Evolutionary conservation across 129 eudicot genomes (phyloP), one percentile per base, ranked within the genome.

Genomic region (Ambrosia artemisiifolia): DNA sequence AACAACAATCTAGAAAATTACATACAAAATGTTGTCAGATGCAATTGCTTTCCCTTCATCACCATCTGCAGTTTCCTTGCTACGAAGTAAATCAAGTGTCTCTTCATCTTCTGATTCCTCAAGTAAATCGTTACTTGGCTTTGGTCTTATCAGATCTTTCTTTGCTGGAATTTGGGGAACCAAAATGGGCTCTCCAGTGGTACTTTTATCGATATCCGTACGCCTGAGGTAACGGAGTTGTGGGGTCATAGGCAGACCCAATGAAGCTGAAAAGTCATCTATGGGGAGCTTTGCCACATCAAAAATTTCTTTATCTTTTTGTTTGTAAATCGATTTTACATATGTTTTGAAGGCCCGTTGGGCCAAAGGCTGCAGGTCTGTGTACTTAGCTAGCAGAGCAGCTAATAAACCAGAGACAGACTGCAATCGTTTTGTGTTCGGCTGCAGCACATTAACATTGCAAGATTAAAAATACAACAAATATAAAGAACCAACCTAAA

Each of bases 201-300:
- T 68, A 14, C 16, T 75, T 69, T 81, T 79, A 57, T 85, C 88
- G 57, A 73, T 70, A 4, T 33, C 72, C 78, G 85, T 88, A 73
- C 80, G 97, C 36, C 84, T 84, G 13, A 94, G 77, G 77, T 85
- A 86, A 17, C 97, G 92, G 66, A 90, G 80, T 78, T 88, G 86
- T 55, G 99, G 99, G 28, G 99, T 94, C 93, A 88, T 87, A 6
- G 99, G 97, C 74, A 94, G 85, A 73, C 99, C 99, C 77, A 90
- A 67, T 71, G 99, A 94, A 74, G 97, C 99, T 24, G 97, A 76
- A 69, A 69, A 94, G 48, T 88, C 99, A 60, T 90, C 97, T 64
- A 90, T 81, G 6, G 95, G 90, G 59, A 94, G 95, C 69, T 94
- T 88, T 30, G 69, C 79, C 73, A 90, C 93, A 42, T 90, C 96